A percentile compares a stretch with the other conserved stretches of the same genome.
Conservation (phyloP, 768 basidiomycete genomes). For the Coprinopsis sp. region DNA sequence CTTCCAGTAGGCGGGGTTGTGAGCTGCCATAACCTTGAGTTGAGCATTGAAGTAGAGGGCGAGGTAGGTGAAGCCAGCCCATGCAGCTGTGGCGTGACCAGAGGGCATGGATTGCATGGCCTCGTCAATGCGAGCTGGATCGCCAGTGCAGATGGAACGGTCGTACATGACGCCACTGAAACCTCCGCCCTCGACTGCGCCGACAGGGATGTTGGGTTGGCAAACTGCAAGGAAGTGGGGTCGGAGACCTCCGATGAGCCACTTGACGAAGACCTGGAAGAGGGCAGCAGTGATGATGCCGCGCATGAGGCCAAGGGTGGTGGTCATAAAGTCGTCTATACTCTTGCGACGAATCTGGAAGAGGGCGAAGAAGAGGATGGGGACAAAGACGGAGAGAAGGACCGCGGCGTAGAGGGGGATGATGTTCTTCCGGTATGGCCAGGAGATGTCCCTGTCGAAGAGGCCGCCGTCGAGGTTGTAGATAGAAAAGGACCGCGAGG, state of each 20-base stretch:
- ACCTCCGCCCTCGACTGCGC: conserved; percentile 35
- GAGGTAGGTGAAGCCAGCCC: conserved; percentile 48
- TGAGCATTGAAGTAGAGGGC: conserved; percentile 48
- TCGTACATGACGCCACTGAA: conserved; percentile 49
- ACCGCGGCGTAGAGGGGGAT: conserved; percentile 52
- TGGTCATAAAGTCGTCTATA: conserved; percentile 41
- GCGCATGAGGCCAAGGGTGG: conserved; percentile 51
- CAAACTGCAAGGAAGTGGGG: conserved; percentile 53
- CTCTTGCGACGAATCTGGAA: conserved; percentile 49
- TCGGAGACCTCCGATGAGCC: conserved; percentile 46
- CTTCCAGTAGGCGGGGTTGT: conserved; percentile 62
- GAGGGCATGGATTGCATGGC: conserved; percentile 51
- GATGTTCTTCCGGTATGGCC: conserved; percentile 46
- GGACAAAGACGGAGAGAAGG: conserved; percentile 48
- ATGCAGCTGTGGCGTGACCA: conserved; percentile 53
- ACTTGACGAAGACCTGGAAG: conserved; percentile 51
- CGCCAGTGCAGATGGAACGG: conserved; percentile 49
- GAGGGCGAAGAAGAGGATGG: conserved; percentile 51
- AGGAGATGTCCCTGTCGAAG: conserved; percentile 50
- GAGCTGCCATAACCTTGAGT: conserved; percentile 53
- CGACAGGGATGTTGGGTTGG: conserved; percentile 34
- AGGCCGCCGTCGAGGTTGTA: conserved; percentile 43
- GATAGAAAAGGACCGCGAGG: conserved; percentile 39
- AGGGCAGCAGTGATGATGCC: conserved; percentile 34
- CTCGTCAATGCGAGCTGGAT: conserved; percentile 51